phyloP scores from a whole-genome alignment of 805 yeast genomes.

The Priceomyces fermenticarens region DNA sequence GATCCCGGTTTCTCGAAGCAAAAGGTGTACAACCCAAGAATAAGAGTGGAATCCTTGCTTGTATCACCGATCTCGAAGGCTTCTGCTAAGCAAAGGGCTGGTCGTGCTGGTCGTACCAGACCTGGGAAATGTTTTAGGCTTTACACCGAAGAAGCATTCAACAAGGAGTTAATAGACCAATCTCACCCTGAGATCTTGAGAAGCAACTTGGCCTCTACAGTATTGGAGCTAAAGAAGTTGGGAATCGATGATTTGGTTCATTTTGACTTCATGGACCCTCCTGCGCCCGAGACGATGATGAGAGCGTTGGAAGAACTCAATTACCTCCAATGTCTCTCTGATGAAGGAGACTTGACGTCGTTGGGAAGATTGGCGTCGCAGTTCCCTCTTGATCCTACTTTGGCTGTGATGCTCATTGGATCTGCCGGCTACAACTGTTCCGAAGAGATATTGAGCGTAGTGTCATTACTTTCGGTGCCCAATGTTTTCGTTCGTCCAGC shows the following conservation, averaged over 20 bases:
- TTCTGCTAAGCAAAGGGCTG: constrained; percentile 97
- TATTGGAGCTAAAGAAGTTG: constrained; percentile 85
- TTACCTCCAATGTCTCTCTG: constrained; percentile 84
- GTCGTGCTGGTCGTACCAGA: constrained; percentile 99
- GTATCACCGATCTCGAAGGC: constrained; percentile 98
- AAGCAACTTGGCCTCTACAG: constrained; percentile 87
- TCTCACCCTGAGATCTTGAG: constrained; percentile 94
- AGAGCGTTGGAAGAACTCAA: constrained; percentile 94
- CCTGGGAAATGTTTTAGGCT: constrained; percentile 97
- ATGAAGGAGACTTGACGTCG: constrained; percentile 86
- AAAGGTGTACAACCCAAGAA: constrained; percentile 93
- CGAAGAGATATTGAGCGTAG: constrained; percentile 82
- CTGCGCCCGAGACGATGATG: constrained; percentile 99
- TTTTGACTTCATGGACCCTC: constrained; percentile 98
- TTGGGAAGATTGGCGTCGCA: constrained; percentile 87
- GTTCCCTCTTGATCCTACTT: constrained; percentile 93
- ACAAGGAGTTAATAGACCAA: constrained; percentile 90
- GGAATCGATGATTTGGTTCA: constrained; percentile 96
- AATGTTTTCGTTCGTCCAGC: constrained; percentile 93
- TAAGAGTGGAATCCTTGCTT: constrained; percentile 88
- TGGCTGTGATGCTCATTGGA: constrained; percentile 89
- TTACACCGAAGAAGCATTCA: constrained; percentile 95
- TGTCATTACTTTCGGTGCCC: constrained; percentile 90
- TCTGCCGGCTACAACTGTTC: constrained; percentile 85
- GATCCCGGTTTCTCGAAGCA: constrained; percentile 98